These are phyloP conservation scores for Pythium guiyangense DNA, from an alignment of 352 stramenopile genomes.

Conservation along the genomic window DNA sequence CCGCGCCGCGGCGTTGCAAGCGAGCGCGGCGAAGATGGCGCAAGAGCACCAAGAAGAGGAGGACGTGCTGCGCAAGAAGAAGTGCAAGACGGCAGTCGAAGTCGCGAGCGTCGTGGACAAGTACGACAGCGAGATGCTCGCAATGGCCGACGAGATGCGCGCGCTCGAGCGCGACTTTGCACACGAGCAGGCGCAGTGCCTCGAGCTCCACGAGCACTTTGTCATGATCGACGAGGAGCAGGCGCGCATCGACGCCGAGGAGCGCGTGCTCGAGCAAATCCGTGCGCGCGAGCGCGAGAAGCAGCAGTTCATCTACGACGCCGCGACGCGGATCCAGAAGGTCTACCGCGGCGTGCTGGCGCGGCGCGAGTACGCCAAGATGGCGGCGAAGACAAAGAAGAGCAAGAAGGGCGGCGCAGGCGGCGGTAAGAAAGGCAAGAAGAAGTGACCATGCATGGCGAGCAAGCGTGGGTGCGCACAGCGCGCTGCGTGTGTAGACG, in stretches of 20 bases:
- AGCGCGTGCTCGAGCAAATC: constrained; percentile 63
- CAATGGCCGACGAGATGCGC: constrained; percentile 50
- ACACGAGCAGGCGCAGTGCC: too few species aligned
- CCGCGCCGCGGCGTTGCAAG: constrained; percentile 45
- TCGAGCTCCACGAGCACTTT: too few species aligned
- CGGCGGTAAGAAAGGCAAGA: constrained; percentile 38
- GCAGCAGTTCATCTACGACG: constrained; percentile 71
- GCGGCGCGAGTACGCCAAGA: constrained; percentile 67
- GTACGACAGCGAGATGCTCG: constrained; percentile 73
- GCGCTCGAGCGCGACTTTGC: too few species aligned
- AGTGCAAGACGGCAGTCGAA: constrained; percentile 75
- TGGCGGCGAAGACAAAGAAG: constrained; percentile 83
- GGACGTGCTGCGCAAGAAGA: constrained; percentile 72
- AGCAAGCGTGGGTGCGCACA: too few species aligned
- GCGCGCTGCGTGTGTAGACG: too few species aligned
- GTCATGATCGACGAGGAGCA: too few species aligned
- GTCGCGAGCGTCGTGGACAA: constrained; percentile 69
- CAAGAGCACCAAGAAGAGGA: constrained; percentile 83
- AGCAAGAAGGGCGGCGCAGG: constrained; percentile 51
- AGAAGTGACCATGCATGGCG: too few species aligned
- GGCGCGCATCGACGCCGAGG: too few species aligned
- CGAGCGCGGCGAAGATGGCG: constrained; percentile 62
- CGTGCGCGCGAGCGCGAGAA: constrained; percentile 66
- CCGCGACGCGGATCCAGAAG: constrained; percentile 78
- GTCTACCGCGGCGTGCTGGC: constrained; percentile 64